Conservation (phyloP, 1,284 basidiomycete species). For the Apiotrichum gamsii region DNA sequence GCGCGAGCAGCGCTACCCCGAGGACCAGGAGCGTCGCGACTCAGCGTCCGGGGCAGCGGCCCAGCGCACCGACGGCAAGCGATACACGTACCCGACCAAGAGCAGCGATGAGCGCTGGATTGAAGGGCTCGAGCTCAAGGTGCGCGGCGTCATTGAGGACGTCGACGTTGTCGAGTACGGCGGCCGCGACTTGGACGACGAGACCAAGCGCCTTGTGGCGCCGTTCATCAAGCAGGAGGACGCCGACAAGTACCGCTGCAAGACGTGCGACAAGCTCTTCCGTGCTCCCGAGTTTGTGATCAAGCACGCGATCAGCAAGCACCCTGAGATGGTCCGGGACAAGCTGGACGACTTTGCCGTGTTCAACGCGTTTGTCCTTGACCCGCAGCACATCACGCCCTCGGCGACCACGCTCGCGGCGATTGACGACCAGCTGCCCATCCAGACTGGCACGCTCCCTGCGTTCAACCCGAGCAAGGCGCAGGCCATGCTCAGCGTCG, state of each 20-base stretch:
- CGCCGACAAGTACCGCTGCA: slow-evolving; percentile 89
- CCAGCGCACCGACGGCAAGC: slow-evolving; percentile 5
- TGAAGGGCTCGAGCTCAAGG: slow-evolving; percentile 60
- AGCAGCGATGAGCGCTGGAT: slow-evolving; percentile 73
- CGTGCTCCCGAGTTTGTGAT: slow-evolving; percentile 91
- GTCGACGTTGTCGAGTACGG: slow-evolving; percentile 77
- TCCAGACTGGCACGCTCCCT: slow-evolving; percentile 10
- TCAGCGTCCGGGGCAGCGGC: neutral
- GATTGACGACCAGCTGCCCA: slow-evolving; percentile 39
- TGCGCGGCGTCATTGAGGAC: slow-evolving; percentile 46
- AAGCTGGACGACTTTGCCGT: slow-evolving; percentile 56
- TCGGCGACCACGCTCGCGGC: slow-evolving; percentile 39
- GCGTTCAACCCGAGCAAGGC: slow-evolving; percentile 26
- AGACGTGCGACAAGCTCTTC: slow-evolving; percentile 89
- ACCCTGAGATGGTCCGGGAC: slow-evolving; percentile 62
- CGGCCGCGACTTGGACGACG: slow-evolving; percentile 80
- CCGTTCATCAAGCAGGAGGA: slow-evolving; percentile 86
- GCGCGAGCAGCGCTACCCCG: slow-evolving; percentile 60
- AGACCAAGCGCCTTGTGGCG: slow-evolving; percentile 68
- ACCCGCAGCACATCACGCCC: slow-evolving; percentile 83
- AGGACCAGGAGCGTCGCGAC: slow-evolving; percentile 27
- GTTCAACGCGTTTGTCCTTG: slow-evolving; percentile 88
- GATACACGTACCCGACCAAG: slow-evolving; percentile 26
- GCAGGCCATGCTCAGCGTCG: slow-evolving; percentile 17
- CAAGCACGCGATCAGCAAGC: slow-evolving; percentile 87